These are phyloP conservation scores for Solanum sejunctum DNA, from an alignment of 257 asterid genomes.

Conservation along the genomic window DNA sequence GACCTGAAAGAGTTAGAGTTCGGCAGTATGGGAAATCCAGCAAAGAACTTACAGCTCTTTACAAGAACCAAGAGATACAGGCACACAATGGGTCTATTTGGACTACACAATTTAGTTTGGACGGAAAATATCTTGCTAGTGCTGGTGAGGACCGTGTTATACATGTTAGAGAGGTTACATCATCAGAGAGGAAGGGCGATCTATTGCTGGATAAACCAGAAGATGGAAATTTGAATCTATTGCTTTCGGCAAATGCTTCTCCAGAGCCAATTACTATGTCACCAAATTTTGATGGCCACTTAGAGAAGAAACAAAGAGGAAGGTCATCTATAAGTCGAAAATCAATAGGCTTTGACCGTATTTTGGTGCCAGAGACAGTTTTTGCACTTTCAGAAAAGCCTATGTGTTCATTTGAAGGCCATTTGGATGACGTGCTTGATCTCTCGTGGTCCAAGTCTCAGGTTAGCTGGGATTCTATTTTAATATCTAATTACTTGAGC, in stretches of 20 bases:
- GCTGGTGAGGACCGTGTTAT: conserved; percentile 97
- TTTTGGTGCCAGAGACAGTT: conserved; percentile 72
- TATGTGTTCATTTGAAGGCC: conserved; percentile 75
- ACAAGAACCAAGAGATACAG: conserved; percentile 87
- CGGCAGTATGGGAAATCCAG: conserved; percentile 82
- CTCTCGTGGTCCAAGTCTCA: conserved; percentile 99
- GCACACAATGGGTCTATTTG: conserved; percentile 93
- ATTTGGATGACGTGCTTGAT: conserved; percentile 75
- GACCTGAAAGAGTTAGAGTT: conserved; percentile 77
- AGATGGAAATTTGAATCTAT: conserved; percentile 69
- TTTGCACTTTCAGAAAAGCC: conserved; percentile 84
- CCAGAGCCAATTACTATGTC: conserved; percentile 75
- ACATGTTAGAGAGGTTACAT: conserved; percentile 83
- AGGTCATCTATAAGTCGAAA: conserved; percentile 74
- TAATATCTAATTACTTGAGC: neutral
- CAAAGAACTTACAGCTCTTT: conserved; percentile 75
- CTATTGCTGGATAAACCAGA: conserved; percentile 56
- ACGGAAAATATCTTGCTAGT: conserved; percentile 92
- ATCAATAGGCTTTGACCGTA: conserved; percentile 68
- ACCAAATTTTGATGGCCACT: conserved; percentile 55
- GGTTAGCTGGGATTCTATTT: conserved; percentile 35
- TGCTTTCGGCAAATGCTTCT: conserved; percentile 57
- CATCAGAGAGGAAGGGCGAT: conserved; percentile 82
- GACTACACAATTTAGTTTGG: conserved; percentile 89
- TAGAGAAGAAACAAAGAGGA: conserved; percentile 75